A percentile compares a stretch with the other conserved stretches of the same genome.
phyloP scores from a whole-genome alignment of 331 rosid species.

The Pyrus hybrid region DNA sequence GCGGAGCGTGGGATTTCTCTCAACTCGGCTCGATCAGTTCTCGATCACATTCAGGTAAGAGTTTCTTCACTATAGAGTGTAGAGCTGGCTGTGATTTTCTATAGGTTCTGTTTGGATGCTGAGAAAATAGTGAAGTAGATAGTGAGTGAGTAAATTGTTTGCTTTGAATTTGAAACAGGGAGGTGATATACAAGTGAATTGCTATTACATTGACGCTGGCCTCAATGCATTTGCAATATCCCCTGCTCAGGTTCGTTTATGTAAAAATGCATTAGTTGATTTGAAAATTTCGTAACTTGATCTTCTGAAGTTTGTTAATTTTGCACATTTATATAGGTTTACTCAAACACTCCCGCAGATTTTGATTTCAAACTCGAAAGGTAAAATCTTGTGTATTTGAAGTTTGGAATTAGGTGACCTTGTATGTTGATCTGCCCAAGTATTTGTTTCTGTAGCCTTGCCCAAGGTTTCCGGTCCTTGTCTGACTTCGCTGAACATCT shows the following conservation, averaged over 20 bases:
- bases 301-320: background rate
- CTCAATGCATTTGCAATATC: conserved; percentile 83
- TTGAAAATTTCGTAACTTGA: background rate
- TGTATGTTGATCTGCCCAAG: conserved; percentile 4
- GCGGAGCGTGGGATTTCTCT: conserved; percentile 99
- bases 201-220: conserved; percentile 73
- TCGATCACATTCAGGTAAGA: conserved; percentile 81
- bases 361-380: conserved; percentile 95
- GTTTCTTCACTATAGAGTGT: background rate
- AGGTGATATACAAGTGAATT: conserved; percentile 68
- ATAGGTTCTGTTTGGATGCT: background rate
- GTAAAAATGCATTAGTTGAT: background rate
- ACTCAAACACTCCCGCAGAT: conserved; percentile 95
- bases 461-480: conserved; percentile 68
- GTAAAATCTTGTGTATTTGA: conserved; percentile 18
- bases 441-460: conserved; percentile 59
- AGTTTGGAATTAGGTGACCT: background rate
- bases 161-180: conserved; percentile 45
- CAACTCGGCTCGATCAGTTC: conserved; percentile 84
- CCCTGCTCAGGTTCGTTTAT: conserved; percentile 68
- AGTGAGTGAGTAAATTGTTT: background rate
- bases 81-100: background rate
- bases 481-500: conserved; percentile 71
- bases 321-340: conserved; percentile 42
- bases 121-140: background rate